Conservation (phyloP, 2,329 filamentous ascomycete species). For the Diaporthe australafricana region DNA sequence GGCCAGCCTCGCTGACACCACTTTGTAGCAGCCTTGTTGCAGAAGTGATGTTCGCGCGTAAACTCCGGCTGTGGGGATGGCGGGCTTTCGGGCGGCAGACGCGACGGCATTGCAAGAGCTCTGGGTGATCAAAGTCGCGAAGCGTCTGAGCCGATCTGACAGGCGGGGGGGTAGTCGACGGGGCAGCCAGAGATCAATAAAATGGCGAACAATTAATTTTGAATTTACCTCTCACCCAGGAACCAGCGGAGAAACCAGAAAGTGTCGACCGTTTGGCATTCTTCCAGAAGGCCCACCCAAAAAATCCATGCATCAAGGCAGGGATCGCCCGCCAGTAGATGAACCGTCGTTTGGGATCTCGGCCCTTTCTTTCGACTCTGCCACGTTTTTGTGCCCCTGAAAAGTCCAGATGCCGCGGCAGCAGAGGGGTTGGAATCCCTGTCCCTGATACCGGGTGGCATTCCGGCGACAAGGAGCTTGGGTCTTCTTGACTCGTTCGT, state of each 20-base stretch:
- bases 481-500: conserved; percentile 31
- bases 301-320: conserved; percentile 25
- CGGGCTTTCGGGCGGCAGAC: conserved; percentile 9
- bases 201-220: conserved; percentile 20
- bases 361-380: conserved; percentile 27
- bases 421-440: conserved; percentile 2
- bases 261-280: conserved; percentile 26
- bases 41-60: not conserved
- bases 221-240: conserved; percentile 29
- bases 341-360: conserved; percentile 30
- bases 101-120: not conserved
- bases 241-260: not conserved
- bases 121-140: not conserved
- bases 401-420: conserved; percentile 8
- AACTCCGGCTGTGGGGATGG: not conserved
- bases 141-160: not conserved
- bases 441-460: conserved; percentile 31
- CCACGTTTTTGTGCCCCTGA: conserved; percentile 28
- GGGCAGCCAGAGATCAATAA: conserved; percentile 10
- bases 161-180: too few relatives aligned
- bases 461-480: conserved; percentile 34
- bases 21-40: conserved; percentile 11
- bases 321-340: conserved; percentile 25
- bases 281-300: conserved; percentile 28
- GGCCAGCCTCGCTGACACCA: conserved; percentile 18